phyloP scores from a whole-genome alignment of 495 filamentous ascomycete species.

The Aspergillus asperescens region DNA sequence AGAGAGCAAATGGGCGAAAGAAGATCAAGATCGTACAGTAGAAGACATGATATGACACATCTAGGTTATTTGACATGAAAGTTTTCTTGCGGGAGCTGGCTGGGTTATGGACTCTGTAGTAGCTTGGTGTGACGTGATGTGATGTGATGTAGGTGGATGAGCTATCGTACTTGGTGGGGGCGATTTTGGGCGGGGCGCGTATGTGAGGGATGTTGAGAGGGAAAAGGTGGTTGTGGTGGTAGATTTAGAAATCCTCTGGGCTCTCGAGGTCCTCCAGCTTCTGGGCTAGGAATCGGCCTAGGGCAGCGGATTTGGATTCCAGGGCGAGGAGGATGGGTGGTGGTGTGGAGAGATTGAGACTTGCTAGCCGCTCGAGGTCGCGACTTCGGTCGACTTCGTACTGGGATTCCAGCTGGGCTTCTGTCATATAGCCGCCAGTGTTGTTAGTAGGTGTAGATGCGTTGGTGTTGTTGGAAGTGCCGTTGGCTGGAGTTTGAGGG shows the following conservation, averaged over 20 bases:
- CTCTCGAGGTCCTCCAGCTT: conserved; percentile 43
- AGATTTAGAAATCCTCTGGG: conserved; percentile 45
- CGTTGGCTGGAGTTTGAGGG: not conserved
- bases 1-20: too few species aligned
- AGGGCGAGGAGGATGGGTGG: conserved; percentile 40
- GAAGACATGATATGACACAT: too few species aligned
- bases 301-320: conserved; percentile 44
- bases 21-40: too few species aligned
- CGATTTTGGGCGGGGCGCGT: too few species aligned
- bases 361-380: conserved; percentile 39
- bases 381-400: conserved; percentile 40
- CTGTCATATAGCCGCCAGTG: conserved; percentile 13
- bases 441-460: conserved; percentile 14
- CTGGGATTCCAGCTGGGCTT: conserved; percentile 33
- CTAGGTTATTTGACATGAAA: too few species aligned
- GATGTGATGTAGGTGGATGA: not conserved
- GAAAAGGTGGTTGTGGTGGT: too few species aligned
- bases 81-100: too few species aligned
- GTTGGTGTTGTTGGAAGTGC: conserved; percentile 8
- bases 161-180: too few species aligned
- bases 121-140: not conserved
- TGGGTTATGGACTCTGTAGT: not conserved
- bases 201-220: too few species aligned
- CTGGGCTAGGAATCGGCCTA: conserved; percentile 39
- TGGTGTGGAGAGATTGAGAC: conserved; percentile 39